phyloP scores from a whole-genome alignment of 352 stramenopile species.

The Phytophthora hybrid region DNA sequence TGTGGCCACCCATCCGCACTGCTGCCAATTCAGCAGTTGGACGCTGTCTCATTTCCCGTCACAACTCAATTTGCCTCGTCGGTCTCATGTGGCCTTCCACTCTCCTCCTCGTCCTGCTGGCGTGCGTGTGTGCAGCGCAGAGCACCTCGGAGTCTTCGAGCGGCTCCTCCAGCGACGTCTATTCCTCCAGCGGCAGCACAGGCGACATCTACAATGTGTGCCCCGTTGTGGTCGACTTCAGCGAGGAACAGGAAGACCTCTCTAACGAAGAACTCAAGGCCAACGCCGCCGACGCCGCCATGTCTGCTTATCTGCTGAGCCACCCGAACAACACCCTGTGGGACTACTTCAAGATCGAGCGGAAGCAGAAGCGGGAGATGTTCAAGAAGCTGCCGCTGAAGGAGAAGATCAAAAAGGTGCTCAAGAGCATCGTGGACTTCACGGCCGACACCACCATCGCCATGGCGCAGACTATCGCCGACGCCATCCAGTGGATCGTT shows the following conservation, averaged over 20 bases:
- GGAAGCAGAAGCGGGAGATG: slow-evolving; percentile 26
- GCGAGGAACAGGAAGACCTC: slow-evolving; percentile 27
- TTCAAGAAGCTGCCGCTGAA: slow-evolving; percentile 10
- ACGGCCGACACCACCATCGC: slow-evolving; percentile 14
- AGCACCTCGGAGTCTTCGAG: neutral
- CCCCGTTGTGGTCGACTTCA: slow-evolving; percentile 30
- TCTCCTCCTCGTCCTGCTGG: slow-evolving; percentile 22
- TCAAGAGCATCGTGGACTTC: slow-evolving; percentile 15
- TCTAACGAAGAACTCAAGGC: slow-evolving; percentile 29
- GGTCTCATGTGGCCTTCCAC: slow-evolving; percentile 26
- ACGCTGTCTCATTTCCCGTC: too few relatives aligned
- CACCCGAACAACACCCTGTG: slow-evolving; percentile 36
- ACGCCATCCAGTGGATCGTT: slow-evolving; percentile 25
- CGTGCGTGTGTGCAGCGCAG: slow-evolving; percentile 19
- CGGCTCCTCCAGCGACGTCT: neutral
- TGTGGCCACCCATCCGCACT: too few relatives aligned
- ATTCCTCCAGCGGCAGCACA: slow-evolving; percentile 6
- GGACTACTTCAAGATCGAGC: slow-evolving; percentile 35
- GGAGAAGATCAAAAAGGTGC: slow-evolving; percentile 10
- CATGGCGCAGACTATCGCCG: slow-evolving; percentile 11
- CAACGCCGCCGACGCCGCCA: slow-evolving; percentile 32
- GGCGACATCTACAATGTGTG: slow-evolving; percentile 40
- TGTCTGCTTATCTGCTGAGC: slow-evolving; percentile 28
- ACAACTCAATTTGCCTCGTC: slow-evolving; percentile 19
- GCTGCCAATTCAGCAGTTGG: too few relatives aligned